Conservation (phyloP, 1,284 basidiomycete genomes). For the Phellopilus nigrolimitatus region DNA sequence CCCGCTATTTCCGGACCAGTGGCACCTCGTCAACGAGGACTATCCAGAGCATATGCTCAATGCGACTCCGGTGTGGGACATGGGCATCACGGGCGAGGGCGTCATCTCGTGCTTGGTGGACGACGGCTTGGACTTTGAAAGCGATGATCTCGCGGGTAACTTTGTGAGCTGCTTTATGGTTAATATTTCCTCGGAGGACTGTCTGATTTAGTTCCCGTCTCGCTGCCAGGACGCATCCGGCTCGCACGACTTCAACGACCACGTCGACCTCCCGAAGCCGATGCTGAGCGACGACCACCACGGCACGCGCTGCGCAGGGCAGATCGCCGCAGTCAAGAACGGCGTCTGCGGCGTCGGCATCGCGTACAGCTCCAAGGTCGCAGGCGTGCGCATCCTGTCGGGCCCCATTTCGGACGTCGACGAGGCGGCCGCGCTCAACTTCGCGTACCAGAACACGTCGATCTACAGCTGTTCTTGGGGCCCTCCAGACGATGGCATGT, state of each 20-base stretch:
- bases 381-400: slow-evolving; percentile 93
- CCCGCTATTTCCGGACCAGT: slow-evolving; percentile 85
- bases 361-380: slow-evolving; percentile 87
- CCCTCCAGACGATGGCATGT: slow-evolving; percentile 90
- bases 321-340: slow-evolving; percentile 93
- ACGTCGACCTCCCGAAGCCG: slow-evolving; percentile 83
- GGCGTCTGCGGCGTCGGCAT: slow-evolving; percentile 94
- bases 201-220: no score
- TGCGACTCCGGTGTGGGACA: slow-evolving; percentile 80
- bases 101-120: slow-evolving; percentile 90
- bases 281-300: slow-evolving; percentile 91
- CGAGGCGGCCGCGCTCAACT: slow-evolving; percentile 95
- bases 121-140: slow-evolving; percentile 91
- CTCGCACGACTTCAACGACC: slow-evolving; percentile 97
- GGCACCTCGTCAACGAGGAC: slow-evolving; percentile 86
- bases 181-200: no score
- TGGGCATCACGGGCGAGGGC: slow-evolving; percentile 83
- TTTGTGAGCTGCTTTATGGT: slow-evolving; percentile 63
- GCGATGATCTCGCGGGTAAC: slow-evolving; percentile 83
- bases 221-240: slow-evolving; percentile 78
- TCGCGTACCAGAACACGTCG: slow-evolving; percentile 86
- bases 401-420: slow-evolving; percentile 96
- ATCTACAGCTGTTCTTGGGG: slow-evolving; percentile 99
- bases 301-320: slow-evolving; percentile 96
- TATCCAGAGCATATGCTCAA: slow-evolving; percentile 81